Percentiles rank a stretch among this genome's conserved stretches.
Evolutionary conservation across 768 basidiomycete genomes (phyloP).

Genomic region (Leccinum boreale): DNA sequence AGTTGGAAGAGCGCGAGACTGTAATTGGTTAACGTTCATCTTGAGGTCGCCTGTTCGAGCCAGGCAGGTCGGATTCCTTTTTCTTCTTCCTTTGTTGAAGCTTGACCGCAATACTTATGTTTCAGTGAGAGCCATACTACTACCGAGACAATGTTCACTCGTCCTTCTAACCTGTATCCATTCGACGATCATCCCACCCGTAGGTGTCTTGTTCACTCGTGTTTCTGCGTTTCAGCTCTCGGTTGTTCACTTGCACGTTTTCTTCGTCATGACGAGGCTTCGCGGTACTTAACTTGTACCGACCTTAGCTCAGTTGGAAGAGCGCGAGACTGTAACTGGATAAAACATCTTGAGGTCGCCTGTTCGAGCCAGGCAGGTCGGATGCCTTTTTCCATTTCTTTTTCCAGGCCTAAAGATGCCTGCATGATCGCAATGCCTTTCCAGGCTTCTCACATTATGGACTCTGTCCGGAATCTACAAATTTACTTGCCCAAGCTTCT

Average conservation of each 20-base stretch:
- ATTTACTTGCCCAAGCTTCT: no score
- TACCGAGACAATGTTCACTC: no score
- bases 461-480: no score
- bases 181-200: no score
- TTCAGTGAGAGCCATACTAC: background rate
- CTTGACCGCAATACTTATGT: background rate
- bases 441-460: no score
- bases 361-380: slow-evolving; percentile 63
- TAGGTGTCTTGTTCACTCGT: no score
- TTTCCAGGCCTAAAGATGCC: no score
- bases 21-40: slow-evolving; percentile 35
- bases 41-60: slow-evolving; percentile 46
- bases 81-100: background rate
- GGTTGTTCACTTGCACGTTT: no score
- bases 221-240: no score
- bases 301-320: slow-evolving; percentile 46
- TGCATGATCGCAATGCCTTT: no score
- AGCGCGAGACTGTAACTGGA: slow-evolving; percentile 45
- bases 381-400: slow-evolving; percentile 20
- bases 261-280: background rate
- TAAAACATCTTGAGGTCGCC: slow-evolving; percentile 51
- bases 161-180: no score
- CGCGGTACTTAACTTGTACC: background rate
- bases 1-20: slow-evolving; percentile 53
- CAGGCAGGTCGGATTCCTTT: slow-evolving; percentile 35